phyloP scores from a whole-genome alignment of 2,329 filamentous ascomycete genomes.

The Leptographium wingfieldii region DNA sequence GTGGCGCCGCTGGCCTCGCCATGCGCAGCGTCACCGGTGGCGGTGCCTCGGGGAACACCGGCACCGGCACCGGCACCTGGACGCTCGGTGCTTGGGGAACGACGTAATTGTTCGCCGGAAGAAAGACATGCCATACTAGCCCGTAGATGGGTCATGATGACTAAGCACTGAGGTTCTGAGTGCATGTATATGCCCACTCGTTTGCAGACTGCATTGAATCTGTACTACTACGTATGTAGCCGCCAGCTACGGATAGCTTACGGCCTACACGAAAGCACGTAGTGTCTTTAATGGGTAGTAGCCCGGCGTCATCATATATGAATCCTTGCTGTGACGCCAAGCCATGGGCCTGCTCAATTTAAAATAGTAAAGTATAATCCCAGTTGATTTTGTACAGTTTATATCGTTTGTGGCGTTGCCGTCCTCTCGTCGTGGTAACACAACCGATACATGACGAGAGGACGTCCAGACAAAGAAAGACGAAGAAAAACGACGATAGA shows the following conservation, averaged over 20 bases:
- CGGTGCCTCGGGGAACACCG: neutral
- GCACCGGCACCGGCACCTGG: conserved; percentile 35
- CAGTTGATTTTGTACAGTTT: neutral
- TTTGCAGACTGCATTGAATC: too few relatives aligned
- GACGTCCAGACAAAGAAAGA: neutral
- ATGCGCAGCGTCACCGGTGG: conserved; percentile 10
- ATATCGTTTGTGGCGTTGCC: neutral
- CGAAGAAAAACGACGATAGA: neutral
- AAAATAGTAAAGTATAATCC: neutral
- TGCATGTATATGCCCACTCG: too few relatives aligned
- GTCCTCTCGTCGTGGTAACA: neutral
- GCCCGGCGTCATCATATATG: too few relatives aligned
- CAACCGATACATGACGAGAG: neutral
- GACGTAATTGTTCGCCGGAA: conserved; percentile 13
- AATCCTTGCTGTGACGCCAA: too few relatives aligned
- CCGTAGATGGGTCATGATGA: neutral
- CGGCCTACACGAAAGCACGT: too few relatives aligned
- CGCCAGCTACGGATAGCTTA: too few relatives aligned
- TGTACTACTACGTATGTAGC: too few relatives aligned
- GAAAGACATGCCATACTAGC: neutral
- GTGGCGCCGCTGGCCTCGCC: conserved; percentile 19
- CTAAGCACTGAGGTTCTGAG: too few relatives aligned
- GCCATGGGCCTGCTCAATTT: neutral
- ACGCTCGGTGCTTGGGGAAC: conserved; percentile 51
- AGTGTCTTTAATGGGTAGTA: too few relatives aligned